Evolutionary conservation across 2,329 filamentous ascomycete species (phyloP).

Genomic region (Plenodomus tracheiphilus): DNA sequence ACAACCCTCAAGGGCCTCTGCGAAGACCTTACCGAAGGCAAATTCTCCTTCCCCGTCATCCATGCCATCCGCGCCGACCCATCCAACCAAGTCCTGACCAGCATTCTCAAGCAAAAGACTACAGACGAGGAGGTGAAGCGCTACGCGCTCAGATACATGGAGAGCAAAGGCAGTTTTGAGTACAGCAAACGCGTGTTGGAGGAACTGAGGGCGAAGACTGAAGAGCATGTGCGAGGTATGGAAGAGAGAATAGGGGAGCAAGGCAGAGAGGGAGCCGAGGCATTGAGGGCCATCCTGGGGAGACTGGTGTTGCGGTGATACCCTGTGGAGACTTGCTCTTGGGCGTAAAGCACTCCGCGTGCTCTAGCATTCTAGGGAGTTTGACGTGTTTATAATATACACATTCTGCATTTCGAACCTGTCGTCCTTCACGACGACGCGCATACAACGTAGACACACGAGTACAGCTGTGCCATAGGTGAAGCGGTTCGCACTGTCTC

Average conservation of each 20-base stretch:
- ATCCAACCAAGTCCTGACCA: constrained; percentile 77
- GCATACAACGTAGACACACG: background rate
- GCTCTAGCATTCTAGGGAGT: background rate
- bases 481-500: too few species aligned
- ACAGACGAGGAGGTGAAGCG: constrained; percentile 84
- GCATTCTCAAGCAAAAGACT: constrained; percentile 90
- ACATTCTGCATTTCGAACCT: background rate
- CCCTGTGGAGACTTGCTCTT: background rate
- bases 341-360: background rate
- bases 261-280: constrained; percentile 44
- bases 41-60: constrained; percentile 95
- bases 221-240: constrained; percentile 48
- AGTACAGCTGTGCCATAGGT: background rate
- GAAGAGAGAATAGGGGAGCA: constrained; percentile 44
- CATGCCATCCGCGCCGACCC: constrained; percentile 83
- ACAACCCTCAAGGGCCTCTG: constrained; percentile 88
- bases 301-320: constrained; percentile 39
- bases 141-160: constrained; percentile 91
- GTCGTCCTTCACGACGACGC: background rate
- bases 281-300: constrained; percentile 47
- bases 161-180: constrained; percentile 83
- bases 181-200: constrained; percentile 70
- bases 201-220: constrained; percentile 49
- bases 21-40: constrained; percentile 94
- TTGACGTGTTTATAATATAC: background rate